Evolutionary conservation across 2,329 filamentous ascomycete genomes (phyloP).

Genomic region (Neofusicoccum umdonicola): DNA sequence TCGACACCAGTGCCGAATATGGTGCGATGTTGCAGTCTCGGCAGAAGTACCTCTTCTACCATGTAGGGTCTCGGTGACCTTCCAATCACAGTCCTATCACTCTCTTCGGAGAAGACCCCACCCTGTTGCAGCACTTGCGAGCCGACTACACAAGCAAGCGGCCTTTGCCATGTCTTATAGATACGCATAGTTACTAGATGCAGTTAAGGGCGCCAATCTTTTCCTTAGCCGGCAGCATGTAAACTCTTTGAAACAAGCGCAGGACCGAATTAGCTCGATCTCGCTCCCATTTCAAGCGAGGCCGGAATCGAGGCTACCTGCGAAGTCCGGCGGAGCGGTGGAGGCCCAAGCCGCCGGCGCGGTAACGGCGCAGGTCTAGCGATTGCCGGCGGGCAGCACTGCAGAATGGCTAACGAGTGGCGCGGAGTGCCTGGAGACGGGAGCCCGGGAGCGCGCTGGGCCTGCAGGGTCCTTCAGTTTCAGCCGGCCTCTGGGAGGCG

Average conservation of each 20-base stretch:
- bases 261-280: neutral
- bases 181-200: neutral
- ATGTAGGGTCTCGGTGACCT: too few relatives aligned
- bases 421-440: neutral
- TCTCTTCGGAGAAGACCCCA: too few relatives aligned
- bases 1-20: neutral
- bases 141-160: too few relatives aligned
- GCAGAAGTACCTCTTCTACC: too few relatives aligned
- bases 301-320: neutral
- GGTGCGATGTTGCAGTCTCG: too few relatives aligned
- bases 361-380: neutral
- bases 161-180: neutral
- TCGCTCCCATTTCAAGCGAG: neutral
- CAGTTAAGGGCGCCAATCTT: neutral
- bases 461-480: neutral
- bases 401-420: neutral
- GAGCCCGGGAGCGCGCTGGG: neutral
- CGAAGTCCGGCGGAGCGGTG: neutral
- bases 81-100: too few relatives aligned
- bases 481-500: neutral
- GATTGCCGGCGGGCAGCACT: too few relatives aligned
- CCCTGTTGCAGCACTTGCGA: too few relatives aligned
- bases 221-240: neutral
- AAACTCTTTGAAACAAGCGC: too few relatives aligned
- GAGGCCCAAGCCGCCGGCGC: neutral